phyloP scores from a whole-genome alignment of 345 rosid genomes.

The Acer yangbiense region DNA sequence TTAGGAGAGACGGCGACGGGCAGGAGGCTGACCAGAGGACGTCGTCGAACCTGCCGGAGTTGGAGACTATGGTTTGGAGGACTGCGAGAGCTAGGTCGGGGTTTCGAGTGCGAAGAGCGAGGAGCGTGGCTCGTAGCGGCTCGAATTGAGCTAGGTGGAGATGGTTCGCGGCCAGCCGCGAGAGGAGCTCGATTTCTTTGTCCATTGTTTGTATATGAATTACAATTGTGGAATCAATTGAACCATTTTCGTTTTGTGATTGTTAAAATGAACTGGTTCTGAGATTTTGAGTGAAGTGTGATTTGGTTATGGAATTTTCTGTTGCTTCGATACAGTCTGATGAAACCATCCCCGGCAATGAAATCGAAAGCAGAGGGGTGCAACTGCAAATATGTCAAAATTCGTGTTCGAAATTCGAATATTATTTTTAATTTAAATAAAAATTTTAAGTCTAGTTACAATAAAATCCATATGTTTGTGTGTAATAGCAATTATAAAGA shows the following conservation, averaged over 20 bases:
- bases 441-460: not conserved
- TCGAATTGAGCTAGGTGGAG: constrained; percentile 90
- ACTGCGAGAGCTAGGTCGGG: constrained; percentile 69
- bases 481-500: not conserved
- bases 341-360: not conserved
- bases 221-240: not conserved
- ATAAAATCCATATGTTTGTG: not conserved
- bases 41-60: constrained; percentile 68
- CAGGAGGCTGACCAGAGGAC: constrained; percentile 80
- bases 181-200: constrained; percentile 76
- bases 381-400: not conserved
- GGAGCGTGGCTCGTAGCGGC: constrained; percentile 82
- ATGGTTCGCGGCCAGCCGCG: constrained; percentile 86
- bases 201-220: constrained; percentile 48
- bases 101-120: constrained; percentile 63
- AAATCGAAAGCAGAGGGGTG: not conserved
- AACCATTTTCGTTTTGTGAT: constrained; percentile 1
- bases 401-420: not conserved
- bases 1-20: constrained; percentile 73
- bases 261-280: not conserved
- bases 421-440: not conserved
- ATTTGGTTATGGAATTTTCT: not conserved
- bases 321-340: not conserved
- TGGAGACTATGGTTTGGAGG: constrained; percentile 78
- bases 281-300: not conserved